phyloP scores from a whole-genome alignment of 2,329 filamentous ascomycete species.

The Epicoccum nigrum region DNA sequence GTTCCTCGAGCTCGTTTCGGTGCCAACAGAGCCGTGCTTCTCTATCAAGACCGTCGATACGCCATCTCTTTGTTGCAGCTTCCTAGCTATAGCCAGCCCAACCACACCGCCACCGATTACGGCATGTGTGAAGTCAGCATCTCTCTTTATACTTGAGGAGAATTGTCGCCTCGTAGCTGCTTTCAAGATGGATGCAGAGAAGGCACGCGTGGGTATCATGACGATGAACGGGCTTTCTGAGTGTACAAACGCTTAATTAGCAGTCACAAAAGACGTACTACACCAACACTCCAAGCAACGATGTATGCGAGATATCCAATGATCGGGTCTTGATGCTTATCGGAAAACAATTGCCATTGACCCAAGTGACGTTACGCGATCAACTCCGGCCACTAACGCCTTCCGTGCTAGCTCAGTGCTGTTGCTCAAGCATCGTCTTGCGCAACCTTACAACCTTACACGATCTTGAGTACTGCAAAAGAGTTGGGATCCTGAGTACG shows the following conservation, averaged over 20 bases:
- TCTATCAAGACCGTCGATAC: constrained; percentile 79
- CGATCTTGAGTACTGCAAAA: background rate
- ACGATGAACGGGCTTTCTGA: background rate
- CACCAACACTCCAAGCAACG: background rate
- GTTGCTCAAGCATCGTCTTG: background rate
- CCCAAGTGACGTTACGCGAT: constrained; percentile 16
- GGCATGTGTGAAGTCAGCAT: constrained; percentile 68
- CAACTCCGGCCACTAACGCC: constrained; percentile 14
- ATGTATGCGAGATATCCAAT: background rate
- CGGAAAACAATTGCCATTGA: background rate
- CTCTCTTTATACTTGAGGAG: constrained; percentile 33
- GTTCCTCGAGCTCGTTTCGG: constrained; percentile 87
- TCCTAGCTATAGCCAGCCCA: constrained; percentile 78
- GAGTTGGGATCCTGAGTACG: no score
- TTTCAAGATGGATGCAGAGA: constrained; percentile 4
- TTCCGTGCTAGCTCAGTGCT: background rate
- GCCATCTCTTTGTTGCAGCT: constrained; percentile 66
- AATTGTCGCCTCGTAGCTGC: constrained; percentile 21
- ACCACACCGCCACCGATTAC: constrained; percentile 76
- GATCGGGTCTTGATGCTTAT: constrained; percentile 2
- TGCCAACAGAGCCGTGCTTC: constrained; percentile 75
- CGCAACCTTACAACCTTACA: background rate
- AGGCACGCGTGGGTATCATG: constrained; percentile 23
- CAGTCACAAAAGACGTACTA: background rate
- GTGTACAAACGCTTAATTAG: background rate